Conservation (phyloP, 352 stramenopile species). For the Globisporangium middletonii region DNA sequence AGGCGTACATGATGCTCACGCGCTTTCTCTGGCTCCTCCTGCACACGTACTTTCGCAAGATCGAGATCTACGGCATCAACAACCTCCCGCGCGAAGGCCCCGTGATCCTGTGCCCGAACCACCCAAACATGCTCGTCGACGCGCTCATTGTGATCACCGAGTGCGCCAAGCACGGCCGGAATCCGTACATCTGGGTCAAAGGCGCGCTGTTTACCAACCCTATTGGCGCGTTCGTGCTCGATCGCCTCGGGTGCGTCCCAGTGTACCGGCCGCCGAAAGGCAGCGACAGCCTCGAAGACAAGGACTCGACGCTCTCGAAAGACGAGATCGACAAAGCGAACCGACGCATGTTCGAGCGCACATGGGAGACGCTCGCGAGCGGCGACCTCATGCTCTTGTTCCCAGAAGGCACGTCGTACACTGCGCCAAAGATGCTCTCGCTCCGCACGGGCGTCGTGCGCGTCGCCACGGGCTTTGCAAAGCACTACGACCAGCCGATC, state of each 20-base stretch:
- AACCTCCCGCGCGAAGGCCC: conserved; percentile 72
- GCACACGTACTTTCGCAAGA: conserved; percentile 79
- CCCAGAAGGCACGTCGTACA: conserved; percentile 78
- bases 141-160: conserved; percentile 75
- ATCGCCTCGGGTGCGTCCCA: conserved; percentile 46
- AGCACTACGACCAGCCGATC: conserved; percentile 62
- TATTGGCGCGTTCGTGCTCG: conserved; percentile 32
- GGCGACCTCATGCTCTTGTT: conserved; percentile 78
- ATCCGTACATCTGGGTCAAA: conserved; percentile 71
- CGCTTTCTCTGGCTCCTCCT: conserved; percentile 60
- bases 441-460: conserved; percentile 70
- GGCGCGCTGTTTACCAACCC: conserved; percentile 69
- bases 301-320: conserved; percentile 55
- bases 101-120: conserved; percentile 75
- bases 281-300: conserved; percentile 39
- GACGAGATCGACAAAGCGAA: conserved; percentile 59
- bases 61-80: conserved; percentile 71
- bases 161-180: conserved; percentile 38
- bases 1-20: conserved; percentile 55
- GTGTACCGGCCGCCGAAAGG: conserved; percentile 58
- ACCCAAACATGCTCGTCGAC: conserved; percentile 82
- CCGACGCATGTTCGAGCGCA: conserved; percentile 70
- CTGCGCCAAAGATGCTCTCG: conserved; percentile 68
- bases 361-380: conserved; percentile 46
- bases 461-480: conserved; percentile 62